phyloP scores from a whole-genome alignment of 2,329 filamentous ascomycete species.

The Scedosporium dehoogii region DNA sequence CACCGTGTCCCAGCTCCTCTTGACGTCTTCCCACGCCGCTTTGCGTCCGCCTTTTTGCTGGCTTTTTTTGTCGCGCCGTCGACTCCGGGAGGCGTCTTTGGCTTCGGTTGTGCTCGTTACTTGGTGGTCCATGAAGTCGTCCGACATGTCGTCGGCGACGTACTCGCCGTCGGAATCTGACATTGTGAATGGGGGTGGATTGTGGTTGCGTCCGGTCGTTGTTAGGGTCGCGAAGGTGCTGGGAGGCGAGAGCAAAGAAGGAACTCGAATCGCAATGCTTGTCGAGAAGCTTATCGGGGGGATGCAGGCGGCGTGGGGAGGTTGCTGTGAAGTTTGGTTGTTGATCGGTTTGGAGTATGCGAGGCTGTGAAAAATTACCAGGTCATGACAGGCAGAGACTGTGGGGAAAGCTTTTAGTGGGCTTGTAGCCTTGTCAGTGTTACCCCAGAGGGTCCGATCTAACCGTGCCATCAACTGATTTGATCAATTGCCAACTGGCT shows the following conservation, averaged over 20 bases:
- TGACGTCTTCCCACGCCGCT: constrained; percentile 57
- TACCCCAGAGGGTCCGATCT: background rate
- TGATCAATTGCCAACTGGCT: too few species aligned
- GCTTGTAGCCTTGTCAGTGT: constrained; percentile 9
- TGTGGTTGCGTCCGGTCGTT: background rate
- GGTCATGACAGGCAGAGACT: background rate
- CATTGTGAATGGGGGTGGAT: constrained; percentile 33
- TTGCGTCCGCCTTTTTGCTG: constrained; percentile 7
- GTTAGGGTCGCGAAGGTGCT: background rate
- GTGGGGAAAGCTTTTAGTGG: background rate
- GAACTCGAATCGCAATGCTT: background rate
- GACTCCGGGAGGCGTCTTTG: background rate
- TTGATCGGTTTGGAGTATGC: background rate
- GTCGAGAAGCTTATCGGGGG: background rate
- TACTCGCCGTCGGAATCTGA: constrained; percentile 66
- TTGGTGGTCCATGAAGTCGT: constrained; percentile 46
- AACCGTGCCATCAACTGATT: background rate
- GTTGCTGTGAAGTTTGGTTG: background rate
- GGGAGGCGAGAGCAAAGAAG: background rate
- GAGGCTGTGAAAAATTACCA: constrained; percentile 2
- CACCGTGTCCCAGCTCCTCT: constrained; percentile 62
- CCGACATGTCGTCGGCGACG: constrained; percentile 51
- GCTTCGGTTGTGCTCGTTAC: constrained; percentile 21
- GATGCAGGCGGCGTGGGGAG: background rate
- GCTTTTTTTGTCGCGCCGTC: constrained; percentile 13